A percentile compares a stretch with the other conserved stretches of the same genome.
These are phyloP conservation scores for Limnanthes douglasii DNA, from an alignment of 345 rosid genomes.

Conservation along the genomic window DNA sequence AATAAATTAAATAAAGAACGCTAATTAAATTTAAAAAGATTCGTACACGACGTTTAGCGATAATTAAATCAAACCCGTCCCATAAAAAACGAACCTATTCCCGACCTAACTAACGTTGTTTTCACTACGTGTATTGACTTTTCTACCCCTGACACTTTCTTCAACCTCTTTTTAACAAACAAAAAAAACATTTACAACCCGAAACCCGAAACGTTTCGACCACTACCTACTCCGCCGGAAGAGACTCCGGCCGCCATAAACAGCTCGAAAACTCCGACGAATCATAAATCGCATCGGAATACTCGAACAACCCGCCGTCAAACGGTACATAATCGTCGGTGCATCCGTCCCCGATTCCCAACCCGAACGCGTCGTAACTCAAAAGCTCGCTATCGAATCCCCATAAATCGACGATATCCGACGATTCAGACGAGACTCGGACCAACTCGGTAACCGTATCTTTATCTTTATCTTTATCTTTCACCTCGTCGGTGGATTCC, in stretches of 20 bases:
- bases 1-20: too few relatives aligned
- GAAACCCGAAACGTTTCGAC: too few relatives aligned
- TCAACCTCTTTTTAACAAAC: too few relatives aligned
- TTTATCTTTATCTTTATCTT: conserved; percentile 12
- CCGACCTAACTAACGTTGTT: too few relatives aligned
- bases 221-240: conserved; percentile 37
- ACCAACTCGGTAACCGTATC: conserved; percentile 14
- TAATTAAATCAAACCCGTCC: too few relatives aligned
- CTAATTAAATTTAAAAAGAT: too few relatives aligned
- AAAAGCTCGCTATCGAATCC: conserved; percentile 28
- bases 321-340: conserved; percentile 33
- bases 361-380: conserved; percentile 30
- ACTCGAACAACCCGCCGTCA: conserved; percentile 53
- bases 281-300: conserved; percentile 20
- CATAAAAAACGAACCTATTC: too few relatives aligned
- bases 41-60: too few relatives aligned
- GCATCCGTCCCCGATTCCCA: conserved; percentile 15
- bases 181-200: too few relatives aligned
- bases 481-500: too few relatives aligned
- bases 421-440: conserved; percentile 19
- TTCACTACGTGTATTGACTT: too few relatives aligned
- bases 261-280: conserved; percentile 26
- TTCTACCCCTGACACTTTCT: too few relatives aligned
- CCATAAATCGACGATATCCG: conserved; percentile 15
- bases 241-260: conserved; percentile 42